Evolutionary conservation across 75 land plant genomes (phyloP), one percentile per base, ranked within the genome.

Genomic region (Pinus albicaulis): DNA sequence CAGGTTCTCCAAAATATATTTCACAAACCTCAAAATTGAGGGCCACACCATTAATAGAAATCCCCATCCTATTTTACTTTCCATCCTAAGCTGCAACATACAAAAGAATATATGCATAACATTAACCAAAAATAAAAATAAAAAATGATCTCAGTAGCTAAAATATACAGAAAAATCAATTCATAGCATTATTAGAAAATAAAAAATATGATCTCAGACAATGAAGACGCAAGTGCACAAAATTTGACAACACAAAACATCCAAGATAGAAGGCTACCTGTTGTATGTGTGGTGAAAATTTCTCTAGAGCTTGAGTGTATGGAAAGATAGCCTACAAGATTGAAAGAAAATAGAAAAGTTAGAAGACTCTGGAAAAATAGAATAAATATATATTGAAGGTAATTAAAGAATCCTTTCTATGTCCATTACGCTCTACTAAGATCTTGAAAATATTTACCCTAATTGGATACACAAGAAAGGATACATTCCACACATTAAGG

Each of bases 1-100:
- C 98, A 44, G 98, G 99, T 81, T 97, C 98, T 56, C 98, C 99
- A 84, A 97, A 97, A 72, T 97, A 95, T 31, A 96, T 89, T n/a
- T n/a, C n/a, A n/a, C n/a, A n/a, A n/a, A n/a, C n/a, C n/a, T n/a
- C n/a, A n/a, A n/a, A n/a, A n/a, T n/a, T n/a, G n/a, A n/a, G n/a
- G 5, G 88, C 89, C 14, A 84, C 79, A 53, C 99, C 99, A 82
- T 97, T 98, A 48, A 97, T 92, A 24, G 93, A 88, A 2, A 97
- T 98, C 34, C 98, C 92, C 75, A 94, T 97, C 22, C 99, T 98
- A 85, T 28, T 28, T 97, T 97, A 74, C 99, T 97, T 65, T 97
- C 99, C 99, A 97, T 97, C 77, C 98, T 97, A 48, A 97, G n/a
- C n/a, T n/a, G 28, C 0, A 28, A 28, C 28, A 28, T 28, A 28